Evolutionary conservation across 2,329 filamentous ascomycete genomes (phyloP).

Genomic region (Blastomyces parvus): DNA sequence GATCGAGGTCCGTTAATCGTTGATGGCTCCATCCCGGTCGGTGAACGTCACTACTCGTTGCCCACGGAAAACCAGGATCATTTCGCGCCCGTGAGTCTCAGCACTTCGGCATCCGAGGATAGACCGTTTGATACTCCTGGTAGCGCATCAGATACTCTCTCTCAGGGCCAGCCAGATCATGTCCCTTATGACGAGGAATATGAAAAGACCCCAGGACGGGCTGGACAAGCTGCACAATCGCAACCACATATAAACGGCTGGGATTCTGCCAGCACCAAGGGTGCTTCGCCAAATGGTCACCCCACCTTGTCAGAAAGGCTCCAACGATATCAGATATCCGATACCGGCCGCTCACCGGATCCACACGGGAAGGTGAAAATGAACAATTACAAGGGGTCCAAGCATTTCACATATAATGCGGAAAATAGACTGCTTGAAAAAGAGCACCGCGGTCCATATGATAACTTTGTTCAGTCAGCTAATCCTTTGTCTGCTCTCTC

Average conservation of each 20-base stretch:
- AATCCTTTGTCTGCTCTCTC: conserved; percentile 18
- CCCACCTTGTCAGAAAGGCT: conserved; percentile 30
- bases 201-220: conserved; percentile 21
- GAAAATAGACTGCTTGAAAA: conserved; percentile 27
- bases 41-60: conserved; percentile 28
- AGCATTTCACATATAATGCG: conserved; percentile 15
- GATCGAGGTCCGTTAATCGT: conserved; percentile 38
- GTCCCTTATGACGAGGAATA: conserved; percentile 30
- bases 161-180: conserved; percentile 31
- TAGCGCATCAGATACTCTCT: conserved; percentile 31
- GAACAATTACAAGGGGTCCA: conserved; percentile 16
- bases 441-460: conserved; percentile 21
- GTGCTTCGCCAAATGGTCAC: conserved; percentile 20
- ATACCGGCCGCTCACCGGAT: conserved; percentile 25
- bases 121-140: conserved; percentile 29
- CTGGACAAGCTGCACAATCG: conserved; percentile 21
- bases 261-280: conserved; percentile 11
- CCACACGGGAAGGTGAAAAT: conserved; percentile 18
- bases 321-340: conserved; percentile 31
- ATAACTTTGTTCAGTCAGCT: conserved; percentile 16
- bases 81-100: conserved; percentile 30
- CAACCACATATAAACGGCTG: conserved; percentile 15
- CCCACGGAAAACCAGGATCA: conserved; percentile 29
- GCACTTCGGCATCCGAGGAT: conserved; percentile 35
- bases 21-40: conserved; percentile 37